phyloP scores from a whole-genome alignment of 768 basidiomycete genomes.

The Agaricus blazei region DNA sequence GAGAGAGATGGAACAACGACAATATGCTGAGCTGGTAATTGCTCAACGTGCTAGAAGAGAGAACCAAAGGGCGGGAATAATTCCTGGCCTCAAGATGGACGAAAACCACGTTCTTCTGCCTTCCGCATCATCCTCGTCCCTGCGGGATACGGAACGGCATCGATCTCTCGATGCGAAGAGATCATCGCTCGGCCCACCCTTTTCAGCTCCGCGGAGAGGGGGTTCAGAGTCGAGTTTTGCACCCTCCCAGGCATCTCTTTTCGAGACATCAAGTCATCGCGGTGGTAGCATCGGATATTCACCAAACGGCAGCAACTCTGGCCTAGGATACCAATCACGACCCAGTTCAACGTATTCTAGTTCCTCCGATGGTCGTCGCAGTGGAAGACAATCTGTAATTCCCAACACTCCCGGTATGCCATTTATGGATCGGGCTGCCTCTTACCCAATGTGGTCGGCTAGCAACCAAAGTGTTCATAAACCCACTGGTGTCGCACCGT shows the following conservation, averaged over 20 bases:
- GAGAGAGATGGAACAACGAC: slow-evolving; percentile 47
- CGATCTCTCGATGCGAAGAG: slow-evolving; percentile 30
- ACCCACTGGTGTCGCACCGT: slow-evolving; percentile 34
- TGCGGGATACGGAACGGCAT: slow-evolving; percentile 39
- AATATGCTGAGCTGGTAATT: slow-evolving; percentile 54
- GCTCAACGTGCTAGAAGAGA: slow-evolving; percentile 62
- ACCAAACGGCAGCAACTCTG: slow-evolving; percentile 19
- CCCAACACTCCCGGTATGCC: slow-evolving; percentile 14
- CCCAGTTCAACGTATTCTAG: slow-evolving; percentile 54
- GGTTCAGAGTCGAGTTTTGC: slow-evolving; percentile 39
- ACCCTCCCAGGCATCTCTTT: slow-evolving; percentile 22
- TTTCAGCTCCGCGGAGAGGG: slow-evolving; percentile 35
- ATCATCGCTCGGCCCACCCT: slow-evolving; percentile 27
- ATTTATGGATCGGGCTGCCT: slow-evolving; percentile 24
- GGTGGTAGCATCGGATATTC: slow-evolving; percentile 13
- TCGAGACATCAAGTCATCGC: slow-evolving; percentile 5
- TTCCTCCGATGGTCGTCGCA: slow-evolving; percentile 54
- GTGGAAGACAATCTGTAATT: slow-evolving; percentile 35
- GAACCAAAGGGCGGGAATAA: slow-evolving; percentile 43
- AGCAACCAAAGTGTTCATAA: slow-evolving; percentile 30
- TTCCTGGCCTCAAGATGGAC: slow-evolving; percentile 23
- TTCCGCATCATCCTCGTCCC: slow-evolving; percentile 33
- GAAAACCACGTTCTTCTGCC: slow-evolving; percentile 23
- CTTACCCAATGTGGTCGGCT: slow-evolving; percentile 34
- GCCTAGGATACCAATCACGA: slow-evolving; percentile 32